Percentiles rank a stretch among this genome's conserved stretches.
Evolutionary conservation across 345 rosid genomes (phyloP).

Genomic region (Salix exigua): DNA sequence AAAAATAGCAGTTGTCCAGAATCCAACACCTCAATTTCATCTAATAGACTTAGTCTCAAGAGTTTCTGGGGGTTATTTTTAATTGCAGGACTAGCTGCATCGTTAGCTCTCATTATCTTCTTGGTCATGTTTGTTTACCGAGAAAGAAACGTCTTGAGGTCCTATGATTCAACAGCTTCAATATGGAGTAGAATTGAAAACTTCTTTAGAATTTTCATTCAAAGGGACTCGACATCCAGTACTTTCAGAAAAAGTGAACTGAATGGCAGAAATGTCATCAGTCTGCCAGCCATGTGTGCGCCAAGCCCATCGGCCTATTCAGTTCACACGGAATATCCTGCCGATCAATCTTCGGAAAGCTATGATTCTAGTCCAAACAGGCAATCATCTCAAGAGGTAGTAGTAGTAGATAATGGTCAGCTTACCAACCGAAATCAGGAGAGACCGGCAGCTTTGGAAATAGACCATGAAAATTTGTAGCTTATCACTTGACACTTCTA

Average conservation of each 20-base stretch:
- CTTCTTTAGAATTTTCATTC: slow-evolving; percentile 9
- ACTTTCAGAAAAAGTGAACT: slow-evolving; percentile 1
- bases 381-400: neutral
- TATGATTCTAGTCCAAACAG: neutral
- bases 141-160: neutral
- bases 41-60: slow-evolving; percentile 14
- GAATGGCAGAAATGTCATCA: neutral
- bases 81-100: slow-evolving; percentile 18
- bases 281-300: neutral
- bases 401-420: neutral
- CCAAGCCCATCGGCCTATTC: slow-evolving; percentile 9
- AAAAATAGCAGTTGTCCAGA: slow-evolving; percentile 6
- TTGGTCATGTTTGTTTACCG: neutral
- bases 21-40: slow-evolving; percentile 4
- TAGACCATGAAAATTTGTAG: too few species aligned
- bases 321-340: neutral
- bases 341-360: neutral
- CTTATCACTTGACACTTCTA: neutral
- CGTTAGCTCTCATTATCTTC: slow-evolving; percentile 9
- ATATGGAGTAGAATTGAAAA: neutral
- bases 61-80: slow-evolving; percentile 26
- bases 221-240: slow-evolving; percentile 15
- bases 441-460: neutral
- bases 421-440: neutral
- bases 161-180: neutral